A percentile compares a stretch with the other conserved stretches of the same genome.
phyloP scores from a whole-genome alignment of 768 basidiomycete genomes.

The Tulasnella sp. region DNA sequence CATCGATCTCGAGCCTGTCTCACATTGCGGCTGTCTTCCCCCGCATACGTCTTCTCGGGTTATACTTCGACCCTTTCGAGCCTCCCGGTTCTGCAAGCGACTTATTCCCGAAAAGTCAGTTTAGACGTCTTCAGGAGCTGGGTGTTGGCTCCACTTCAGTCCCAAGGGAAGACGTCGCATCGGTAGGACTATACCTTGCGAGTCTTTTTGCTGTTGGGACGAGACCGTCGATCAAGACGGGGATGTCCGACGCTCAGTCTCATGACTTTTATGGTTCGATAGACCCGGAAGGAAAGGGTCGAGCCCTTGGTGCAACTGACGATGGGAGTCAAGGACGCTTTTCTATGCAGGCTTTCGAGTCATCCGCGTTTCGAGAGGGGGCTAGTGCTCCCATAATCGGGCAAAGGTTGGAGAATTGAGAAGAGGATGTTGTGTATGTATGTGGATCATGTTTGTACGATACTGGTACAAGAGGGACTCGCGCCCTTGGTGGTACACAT shows the following conservation, averaged over 20 bases:
- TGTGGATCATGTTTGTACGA: too few relatives aligned
- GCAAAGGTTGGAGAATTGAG: too few relatives aligned
- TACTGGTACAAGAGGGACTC: too few relatives aligned
- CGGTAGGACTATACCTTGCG: neutral
- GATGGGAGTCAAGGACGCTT: too few relatives aligned
- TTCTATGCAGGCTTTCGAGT: too few relatives aligned
- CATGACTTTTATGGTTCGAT: neutral
- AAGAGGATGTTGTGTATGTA: too few relatives aligned
- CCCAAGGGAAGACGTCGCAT: neutral
- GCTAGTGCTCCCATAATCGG: too few relatives aligned
- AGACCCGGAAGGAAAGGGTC: neutral
- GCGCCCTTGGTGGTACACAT: too few relatives aligned
- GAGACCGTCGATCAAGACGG: neutral
- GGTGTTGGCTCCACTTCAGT: neutral
- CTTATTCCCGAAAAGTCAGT: neutral
- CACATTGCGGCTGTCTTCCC: neutral
- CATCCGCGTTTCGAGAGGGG: too few relatives aligned
- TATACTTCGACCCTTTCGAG: neutral
- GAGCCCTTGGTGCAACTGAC: too few relatives aligned
- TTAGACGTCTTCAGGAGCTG: neutral
- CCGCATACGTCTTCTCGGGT: neutral
- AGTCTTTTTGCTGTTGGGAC: neutral
- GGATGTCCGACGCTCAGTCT: neutral
- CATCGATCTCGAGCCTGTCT: neutral
- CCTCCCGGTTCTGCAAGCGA: neutral